Evolutionary conservation across 73 alveolate species (phyloP).

Genomic region (Paramecium biaurelia): DNA sequence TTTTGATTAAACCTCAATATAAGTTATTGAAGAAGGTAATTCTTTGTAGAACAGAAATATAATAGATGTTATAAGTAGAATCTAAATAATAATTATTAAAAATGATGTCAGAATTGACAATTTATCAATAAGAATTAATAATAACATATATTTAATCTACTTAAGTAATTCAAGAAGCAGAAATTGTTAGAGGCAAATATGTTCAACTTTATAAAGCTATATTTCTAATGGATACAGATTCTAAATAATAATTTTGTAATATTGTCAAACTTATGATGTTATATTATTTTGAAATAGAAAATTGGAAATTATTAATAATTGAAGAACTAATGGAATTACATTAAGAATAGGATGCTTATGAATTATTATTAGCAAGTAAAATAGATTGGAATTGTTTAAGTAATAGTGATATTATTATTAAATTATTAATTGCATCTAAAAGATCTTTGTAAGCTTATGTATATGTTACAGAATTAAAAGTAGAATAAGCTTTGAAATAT

Average conservation of each 20-base stretch:
- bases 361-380: not conserved
- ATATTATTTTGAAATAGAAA: not conserved
- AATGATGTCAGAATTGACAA: not conserved
- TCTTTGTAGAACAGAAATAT: not conserved
- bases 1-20: not conserved
- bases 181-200: not conserved
- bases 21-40: not conserved
- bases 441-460: not conserved
- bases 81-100: not conserved
- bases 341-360: not conserved
- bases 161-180: not conserved
- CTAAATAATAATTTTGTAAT: not conserved
- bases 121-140: not conserved
- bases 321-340: not conserved
- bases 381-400: not conserved
- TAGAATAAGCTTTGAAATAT: not conserved
- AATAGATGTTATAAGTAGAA: not conserved
- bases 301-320: not conserved
- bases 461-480: not conserved
- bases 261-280: not conserved
- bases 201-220: not conserved
- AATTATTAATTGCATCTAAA: not conserved
- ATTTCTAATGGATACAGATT: not conserved
- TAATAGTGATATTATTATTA: not conserved
- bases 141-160: not conserved